Percentiles rank a stretch among this genome's conserved stretches.
Evolutionary conservation across 1,139 yeast species (phyloP).

Genomic region (Candida frijolesensis): DNA sequence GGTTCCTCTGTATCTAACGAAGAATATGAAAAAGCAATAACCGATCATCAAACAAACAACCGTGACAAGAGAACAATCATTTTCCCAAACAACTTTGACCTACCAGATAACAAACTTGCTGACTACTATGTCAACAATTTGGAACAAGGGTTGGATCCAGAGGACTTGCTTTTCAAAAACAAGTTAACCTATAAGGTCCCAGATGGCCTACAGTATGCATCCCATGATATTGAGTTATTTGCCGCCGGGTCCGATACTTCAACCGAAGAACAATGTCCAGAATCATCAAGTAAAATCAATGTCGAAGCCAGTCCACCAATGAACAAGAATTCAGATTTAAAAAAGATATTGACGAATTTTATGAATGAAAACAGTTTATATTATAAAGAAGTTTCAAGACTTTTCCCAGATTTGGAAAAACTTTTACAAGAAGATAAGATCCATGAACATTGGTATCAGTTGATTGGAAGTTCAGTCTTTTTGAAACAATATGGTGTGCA

Average conservation of each 20-base stretch:
- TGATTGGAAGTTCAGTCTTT: conserved; percentile 37
- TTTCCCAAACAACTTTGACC: conserved; percentile 2
- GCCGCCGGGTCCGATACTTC: background rate
- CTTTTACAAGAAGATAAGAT: background rate
- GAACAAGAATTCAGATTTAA: conserved; percentile 14
- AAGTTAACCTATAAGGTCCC: background rate
- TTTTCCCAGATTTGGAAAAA: conserved; percentile 2
- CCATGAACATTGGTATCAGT: conserved; percentile 27
- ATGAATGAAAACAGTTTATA: conserved; percentile 8
- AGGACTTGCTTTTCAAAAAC: conserved; percentile 4
- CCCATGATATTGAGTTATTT: background rate
- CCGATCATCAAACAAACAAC: background rate
- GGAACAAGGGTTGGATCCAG: conserved; percentile 3
- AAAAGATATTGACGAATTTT: conserved; percentile 16
- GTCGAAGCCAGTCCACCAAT: background rate
- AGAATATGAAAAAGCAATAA: background rate
- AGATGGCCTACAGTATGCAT: background rate
- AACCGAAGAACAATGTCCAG: background rate
- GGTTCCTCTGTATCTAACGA: background rate
- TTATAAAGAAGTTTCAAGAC: conserved; percentile 1
- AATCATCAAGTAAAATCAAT: background rate
- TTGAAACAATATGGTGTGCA: conserved; percentile 36
- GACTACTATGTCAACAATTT: conserved; percentile 1
- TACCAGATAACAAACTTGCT: background rate
- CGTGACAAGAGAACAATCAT: conserved; percentile 2